These are phyloP conservation scores for Hansfordia pulvinata DNA, from an alignment of 2,329 filamentous ascomycete species.

Conservation along the genomic window DNA sequence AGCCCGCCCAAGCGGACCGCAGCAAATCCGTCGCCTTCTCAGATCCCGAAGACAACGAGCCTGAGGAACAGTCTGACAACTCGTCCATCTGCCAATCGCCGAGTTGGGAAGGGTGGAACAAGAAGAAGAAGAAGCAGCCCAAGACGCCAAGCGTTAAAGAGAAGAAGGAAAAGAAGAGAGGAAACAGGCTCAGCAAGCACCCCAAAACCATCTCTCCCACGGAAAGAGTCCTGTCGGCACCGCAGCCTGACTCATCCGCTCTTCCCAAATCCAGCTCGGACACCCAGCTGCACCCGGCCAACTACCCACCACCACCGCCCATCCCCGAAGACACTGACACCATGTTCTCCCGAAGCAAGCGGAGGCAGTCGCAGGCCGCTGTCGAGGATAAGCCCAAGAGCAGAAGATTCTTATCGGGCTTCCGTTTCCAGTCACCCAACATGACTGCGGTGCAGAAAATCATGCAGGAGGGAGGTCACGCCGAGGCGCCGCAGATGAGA, in stretches of 20 bases:
- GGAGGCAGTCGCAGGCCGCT: too few species aligned
- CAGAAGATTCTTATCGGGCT: slow-evolving; percentile 14
- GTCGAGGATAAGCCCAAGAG: slow-evolving; percentile 14
- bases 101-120: slow-evolving; percentile 44
- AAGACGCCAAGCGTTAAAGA: slow-evolving; percentile 28
- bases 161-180: slow-evolving; percentile 22
- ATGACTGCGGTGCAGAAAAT: slow-evolving; percentile 12
- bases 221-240: too few species aligned
- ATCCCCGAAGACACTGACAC: too few species aligned
- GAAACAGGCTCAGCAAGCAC: slow-evolving; percentile 24
- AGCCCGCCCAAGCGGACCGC: slow-evolving; percentile 11
- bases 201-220: too few species aligned
- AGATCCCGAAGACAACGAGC: slow-evolving; percentile 16
- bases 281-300: too few species aligned
- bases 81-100: slow-evolving; percentile 47
- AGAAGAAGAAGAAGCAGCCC: slow-evolving; percentile 33
- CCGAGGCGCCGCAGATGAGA: slow-evolving; percentile 6
- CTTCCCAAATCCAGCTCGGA: too few species aligned
- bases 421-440: slow-evolving; percentile 14
- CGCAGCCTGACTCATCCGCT: too few species aligned
- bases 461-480: slow-evolving; percentile 8
- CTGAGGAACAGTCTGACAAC: slow-evolving; percentile 23
- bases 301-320: too few species aligned
- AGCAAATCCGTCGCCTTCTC: slow-evolving; percentile 27
- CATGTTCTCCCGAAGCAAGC: slow-evolving; percentile 2